Conservation (phyloP, 371 early-diverging fungal species). For the Thermomucor indicae-seudaticae region DNA sequence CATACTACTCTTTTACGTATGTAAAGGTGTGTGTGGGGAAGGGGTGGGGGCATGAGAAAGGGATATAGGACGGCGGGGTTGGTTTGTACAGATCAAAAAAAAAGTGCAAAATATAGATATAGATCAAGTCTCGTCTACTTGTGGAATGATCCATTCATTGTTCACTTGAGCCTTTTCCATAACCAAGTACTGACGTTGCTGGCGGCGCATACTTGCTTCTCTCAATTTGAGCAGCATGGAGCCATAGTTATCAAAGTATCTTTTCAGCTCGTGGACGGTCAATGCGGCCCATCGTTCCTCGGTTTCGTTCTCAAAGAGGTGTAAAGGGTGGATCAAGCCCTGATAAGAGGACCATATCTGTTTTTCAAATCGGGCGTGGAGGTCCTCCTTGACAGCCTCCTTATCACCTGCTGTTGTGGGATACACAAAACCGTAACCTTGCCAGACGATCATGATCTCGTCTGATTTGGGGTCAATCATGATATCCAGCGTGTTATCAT, state of each 20-base stretch:
- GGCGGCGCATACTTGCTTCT: slow-evolving; percentile 29
- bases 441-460: slow-evolving; percentile 23
- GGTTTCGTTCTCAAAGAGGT: slow-evolving; percentile 14
- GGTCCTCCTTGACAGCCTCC: background rate
- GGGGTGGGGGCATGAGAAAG: background rate
- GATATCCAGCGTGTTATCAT: slow-evolving; percentile 32
- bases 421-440: slow-evolving; percentile 32
- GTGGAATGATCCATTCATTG: slow-evolving; percentile 28
- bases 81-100: background rate
- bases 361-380: slow-evolving; percentile 17
- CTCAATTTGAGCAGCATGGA: slow-evolving; percentile 39
- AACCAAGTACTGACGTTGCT: slow-evolving; percentile 26
- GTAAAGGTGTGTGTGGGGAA: background rate
- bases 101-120: no score
- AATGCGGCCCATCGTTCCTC: slow-evolving; percentile 20
- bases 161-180: slow-evolving; percentile 12
- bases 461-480: slow-evolving; percentile 10
- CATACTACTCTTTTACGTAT: background rate
- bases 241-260: slow-evolving; percentile 39
- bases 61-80: background rate
- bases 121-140: no score
- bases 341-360: slow-evolving; percentile 28
- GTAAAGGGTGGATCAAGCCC: slow-evolving; percentile 36
- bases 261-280: slow-evolving; percentile 25
- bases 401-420: background rate